A percentile compares a stretch with the other conserved stretches of the same genome.
phyloP scores from a whole-genome alignment of 306 rosid species.

The Medicago lupulina region DNA sequence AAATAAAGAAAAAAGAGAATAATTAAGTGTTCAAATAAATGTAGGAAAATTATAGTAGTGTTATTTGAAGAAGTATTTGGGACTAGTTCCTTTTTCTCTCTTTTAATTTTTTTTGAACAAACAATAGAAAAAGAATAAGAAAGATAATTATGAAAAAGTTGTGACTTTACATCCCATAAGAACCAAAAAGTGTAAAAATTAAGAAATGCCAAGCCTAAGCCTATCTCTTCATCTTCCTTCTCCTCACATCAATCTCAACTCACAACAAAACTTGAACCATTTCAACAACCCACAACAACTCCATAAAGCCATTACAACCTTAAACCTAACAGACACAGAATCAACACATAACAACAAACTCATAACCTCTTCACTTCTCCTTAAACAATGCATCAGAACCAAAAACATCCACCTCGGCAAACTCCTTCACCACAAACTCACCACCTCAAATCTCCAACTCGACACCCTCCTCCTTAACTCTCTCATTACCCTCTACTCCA shows the following conservation, averaged over 20 bases:
- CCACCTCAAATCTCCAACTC: conserved; percentile 45
- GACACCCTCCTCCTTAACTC: conserved; percentile 61
- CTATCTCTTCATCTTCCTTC: conserved; percentile 25
- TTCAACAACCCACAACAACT: conserved; percentile 45
- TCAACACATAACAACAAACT: conserved; percentile 30
- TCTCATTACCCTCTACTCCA: conserved; percentile 64
- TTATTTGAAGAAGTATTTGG: too few relatives aligned
- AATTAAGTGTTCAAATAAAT: too few relatives aligned
- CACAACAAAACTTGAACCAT: conserved; percentile 6
- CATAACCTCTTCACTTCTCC: conserved; percentile 50
- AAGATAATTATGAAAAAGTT: too few relatives aligned
- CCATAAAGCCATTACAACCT: conserved; percentile 50
- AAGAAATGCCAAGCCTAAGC: not conserved
- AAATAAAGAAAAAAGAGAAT: too few relatives aligned
- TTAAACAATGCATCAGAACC: conserved; percentile 61
- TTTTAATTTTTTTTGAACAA: too few relatives aligned
- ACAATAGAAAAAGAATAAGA: too few relatives aligned
- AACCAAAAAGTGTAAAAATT: too few relatives aligned
- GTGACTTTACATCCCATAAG: too few relatives aligned
- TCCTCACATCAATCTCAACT: not conserved
- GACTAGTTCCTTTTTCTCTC: too few relatives aligned
- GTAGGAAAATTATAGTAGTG: too few relatives aligned
- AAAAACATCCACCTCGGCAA: conserved; percentile 48
- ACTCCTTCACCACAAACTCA: conserved; percentile 57
- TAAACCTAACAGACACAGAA: conserved; percentile 31